Percentiles rank a stretch among this genome's conserved stretches.
Evolutionary conservation across 768 basidiomycete species (phyloP).

Genomic region (Mycena crocata): DNA sequence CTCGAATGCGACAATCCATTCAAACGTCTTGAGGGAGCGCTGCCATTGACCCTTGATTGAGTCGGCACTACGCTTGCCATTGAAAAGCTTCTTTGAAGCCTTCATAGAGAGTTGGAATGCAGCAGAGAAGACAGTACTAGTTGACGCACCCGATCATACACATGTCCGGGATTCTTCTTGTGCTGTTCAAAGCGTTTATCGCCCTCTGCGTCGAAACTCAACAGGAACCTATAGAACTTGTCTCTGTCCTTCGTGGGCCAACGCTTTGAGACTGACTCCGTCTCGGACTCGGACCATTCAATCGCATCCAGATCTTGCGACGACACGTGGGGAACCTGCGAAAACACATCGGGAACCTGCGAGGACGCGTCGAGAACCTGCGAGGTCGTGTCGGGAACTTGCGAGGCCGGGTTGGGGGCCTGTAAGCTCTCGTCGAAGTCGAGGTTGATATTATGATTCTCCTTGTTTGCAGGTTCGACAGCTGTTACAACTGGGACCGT

Average conservation of each 20-base stretch:
- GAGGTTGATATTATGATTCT: neutral
- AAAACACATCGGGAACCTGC: too few relatives aligned
- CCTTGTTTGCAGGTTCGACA: neutral
- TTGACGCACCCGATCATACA: slow-evolving; percentile 9
- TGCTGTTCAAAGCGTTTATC: slow-evolving; percentile 20
- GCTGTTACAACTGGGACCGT: too few relatives aligned
- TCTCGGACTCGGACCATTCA: neutral
- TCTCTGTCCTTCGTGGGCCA: neutral
- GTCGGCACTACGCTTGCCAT: neutral
- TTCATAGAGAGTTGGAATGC: neutral
- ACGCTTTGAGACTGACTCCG: neutral
- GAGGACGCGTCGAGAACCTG: too few relatives aligned
- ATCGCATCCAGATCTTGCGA: too few relatives aligned
- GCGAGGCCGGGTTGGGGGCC: neutral
- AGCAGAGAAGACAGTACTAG: neutral
- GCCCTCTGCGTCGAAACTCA: neutral
- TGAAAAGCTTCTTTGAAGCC: neutral
- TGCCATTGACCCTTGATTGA: neutral
- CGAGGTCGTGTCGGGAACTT: too few relatives aligned
- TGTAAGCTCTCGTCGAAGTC: neutral
- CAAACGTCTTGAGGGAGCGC: slow-evolving; percentile 1
- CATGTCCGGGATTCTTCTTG: slow-evolving; percentile 9
- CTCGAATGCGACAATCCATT: slow-evolving; percentile 13
- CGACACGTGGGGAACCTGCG: too few relatives aligned
- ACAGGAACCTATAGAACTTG: neutral